Percentiles rank a stretch among this genome's conserved stretches.
These are phyloP conservation scores for Trypanosoma boissoni DNA, from an alignment of 208 protist genomes.

Conservation along the genomic window DNA sequence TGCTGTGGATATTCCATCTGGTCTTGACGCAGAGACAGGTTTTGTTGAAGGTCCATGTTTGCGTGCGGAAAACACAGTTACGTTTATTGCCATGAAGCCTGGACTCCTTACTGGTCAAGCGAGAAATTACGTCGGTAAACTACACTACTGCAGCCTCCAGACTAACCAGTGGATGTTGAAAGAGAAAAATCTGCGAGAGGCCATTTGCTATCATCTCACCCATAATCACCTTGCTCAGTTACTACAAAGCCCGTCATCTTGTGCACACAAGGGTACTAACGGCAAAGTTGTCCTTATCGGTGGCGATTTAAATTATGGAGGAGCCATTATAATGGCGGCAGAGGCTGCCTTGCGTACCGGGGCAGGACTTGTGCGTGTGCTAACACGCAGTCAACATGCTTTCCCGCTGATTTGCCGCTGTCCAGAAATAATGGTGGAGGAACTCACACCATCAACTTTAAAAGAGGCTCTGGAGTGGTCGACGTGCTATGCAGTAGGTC, in stretches of 20 bases:
- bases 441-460: constrained; percentile 14
- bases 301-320: constrained; percentile 65
- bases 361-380: constrained; percentile 61
- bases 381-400: constrained; percentile 54
- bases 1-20: constrained; percentile 83
- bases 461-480: constrained; percentile 43
- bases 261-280: constrained; percentile 66
- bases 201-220: constrained; percentile 42
- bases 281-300: constrained; percentile 69
- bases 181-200: constrained; percentile 20
- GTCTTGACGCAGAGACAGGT: constrained; percentile 81
- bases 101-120: constrained; percentile 72
- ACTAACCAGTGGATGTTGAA: constrained; percentile 49
- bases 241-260: constrained; percentile 31
- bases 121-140: constrained; percentile 51
- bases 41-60: constrained; percentile 54
- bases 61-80: constrained; percentile 64
- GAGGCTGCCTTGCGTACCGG: constrained; percentile 61
- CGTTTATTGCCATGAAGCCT: constrained; percentile 82
- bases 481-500: constrained; percentile 55
- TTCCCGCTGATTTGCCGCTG: constrained; percentile 64
- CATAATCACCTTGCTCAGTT: constrained; percentile 35
- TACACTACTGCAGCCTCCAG: constrained; percentile 70
- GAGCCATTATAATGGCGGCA: constrained; percentile 75
- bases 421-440: constrained; percentile 70